Conservation (phyloP, 225 moss, liverwort and hornwort genomes). For the Neckera pumila region DNA sequence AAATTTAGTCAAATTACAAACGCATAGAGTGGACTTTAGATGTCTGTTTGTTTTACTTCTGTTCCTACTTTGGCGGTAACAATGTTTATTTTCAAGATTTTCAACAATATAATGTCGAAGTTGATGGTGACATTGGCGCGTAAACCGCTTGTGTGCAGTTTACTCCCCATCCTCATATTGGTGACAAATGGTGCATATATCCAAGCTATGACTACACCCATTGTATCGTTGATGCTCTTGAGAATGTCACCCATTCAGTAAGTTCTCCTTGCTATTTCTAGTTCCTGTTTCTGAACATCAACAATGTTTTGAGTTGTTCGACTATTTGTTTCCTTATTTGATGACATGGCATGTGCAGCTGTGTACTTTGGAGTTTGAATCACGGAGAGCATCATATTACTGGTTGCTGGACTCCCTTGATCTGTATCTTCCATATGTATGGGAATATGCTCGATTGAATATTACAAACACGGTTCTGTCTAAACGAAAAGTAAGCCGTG, state of each 20-base stretch:
- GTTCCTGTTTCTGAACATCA: neutral
- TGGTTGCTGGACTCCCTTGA: conserved; percentile 89
- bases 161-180: conserved; percentile 75
- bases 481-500: conserved; percentile 66
- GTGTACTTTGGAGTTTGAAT: conserved; percentile 91
- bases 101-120: neutral
- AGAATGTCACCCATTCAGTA: conserved; percentile 91
- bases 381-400: conserved; percentile 94
- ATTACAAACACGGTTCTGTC: conserved; percentile 86
- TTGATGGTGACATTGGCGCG: neutral
- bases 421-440: conserved; percentile 91
- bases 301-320: neutral
- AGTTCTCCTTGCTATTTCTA: conserved; percentile 2
- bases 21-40: neutral
- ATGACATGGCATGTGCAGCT: conserved; percentile 41
- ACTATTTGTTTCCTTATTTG: neutral
- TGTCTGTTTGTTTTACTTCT: neutral
- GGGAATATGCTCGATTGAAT: conserved; percentile 86
- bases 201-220: conserved; percentile 98
- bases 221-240: conserved; percentile 93
- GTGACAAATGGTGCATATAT: conserved; percentile 94
- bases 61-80: neutral
- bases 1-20: neutral
- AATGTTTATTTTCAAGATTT: neutral
- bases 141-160: conserved; percentile 40